phyloP scores from a whole-genome alignment of 345 rosid genomes.

The Eutrema yunnanense region DNA sequence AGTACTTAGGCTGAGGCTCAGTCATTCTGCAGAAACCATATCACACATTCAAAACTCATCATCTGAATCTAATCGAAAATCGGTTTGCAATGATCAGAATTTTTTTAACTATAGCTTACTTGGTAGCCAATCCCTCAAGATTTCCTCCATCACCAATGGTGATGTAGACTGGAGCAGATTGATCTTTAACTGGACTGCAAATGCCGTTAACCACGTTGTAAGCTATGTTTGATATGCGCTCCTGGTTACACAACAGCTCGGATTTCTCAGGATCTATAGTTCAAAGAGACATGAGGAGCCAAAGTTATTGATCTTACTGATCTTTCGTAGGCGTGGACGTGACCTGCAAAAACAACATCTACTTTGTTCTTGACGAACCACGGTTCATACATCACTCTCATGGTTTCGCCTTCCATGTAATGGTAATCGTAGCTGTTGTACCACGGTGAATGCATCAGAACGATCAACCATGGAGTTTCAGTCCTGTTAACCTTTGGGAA shows the following conservation, averaged over 20 bases:
- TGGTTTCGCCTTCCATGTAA: slow-evolving; percentile 93
- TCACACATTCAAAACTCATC: background rate
- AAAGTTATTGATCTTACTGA: slow-evolving; percentile 48
- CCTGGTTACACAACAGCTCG: slow-evolving; percentile 37
- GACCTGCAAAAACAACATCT: slow-evolving; percentile 85
- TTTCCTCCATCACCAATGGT: slow-evolving; percentile 93
- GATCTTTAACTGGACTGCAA: slow-evolving; percentile 55
- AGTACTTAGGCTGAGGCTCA: slow-evolving; percentile 83
- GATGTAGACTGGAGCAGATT: slow-evolving; percentile 71
- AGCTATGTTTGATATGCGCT: slow-evolving; percentile 74
- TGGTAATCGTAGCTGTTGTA: slow-evolving; percentile 92
- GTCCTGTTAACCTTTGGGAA: slow-evolving; percentile 74
- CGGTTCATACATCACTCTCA: slow-evolving; percentile 85
- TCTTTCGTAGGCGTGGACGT: slow-evolving; percentile 93
- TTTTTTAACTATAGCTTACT: slow-evolving; percentile 35
- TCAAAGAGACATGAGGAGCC: background rate
- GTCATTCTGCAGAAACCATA: slow-evolving; percentile 53
- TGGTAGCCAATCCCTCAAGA: slow-evolving; percentile 68
- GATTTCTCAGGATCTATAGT: background rate
- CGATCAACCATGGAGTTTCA: slow-evolving; percentile 91
- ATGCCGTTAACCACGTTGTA: slow-evolving; percentile 58
- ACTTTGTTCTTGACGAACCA: slow-evolving; percentile 80
- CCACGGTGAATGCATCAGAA: slow-evolving; percentile 78
- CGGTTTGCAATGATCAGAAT: background rate
- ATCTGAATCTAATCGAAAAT: background rate